Conservation (phyloP, 352 stramenopile genomes). For the Phytophthora colocasiae region DNA sequence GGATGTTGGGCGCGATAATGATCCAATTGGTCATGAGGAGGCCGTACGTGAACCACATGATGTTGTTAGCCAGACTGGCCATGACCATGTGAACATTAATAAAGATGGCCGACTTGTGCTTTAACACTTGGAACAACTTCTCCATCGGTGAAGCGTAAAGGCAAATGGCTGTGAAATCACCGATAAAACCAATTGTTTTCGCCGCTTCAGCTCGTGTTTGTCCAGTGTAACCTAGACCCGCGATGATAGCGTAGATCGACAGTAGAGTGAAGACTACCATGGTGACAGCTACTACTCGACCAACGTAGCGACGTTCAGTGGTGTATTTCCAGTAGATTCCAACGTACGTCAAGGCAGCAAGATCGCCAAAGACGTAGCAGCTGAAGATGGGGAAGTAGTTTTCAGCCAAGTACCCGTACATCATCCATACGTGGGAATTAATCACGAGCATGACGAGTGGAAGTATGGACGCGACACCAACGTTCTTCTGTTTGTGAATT, state of each 20-base stretch:
- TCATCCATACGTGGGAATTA: conserved; percentile 53
- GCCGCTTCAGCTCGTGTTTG: conserved; percentile 33
- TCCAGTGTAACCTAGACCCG: conserved; percentile 30
- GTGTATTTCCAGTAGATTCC: conserved; percentile 56
- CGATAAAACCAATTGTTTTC: conserved; percentile 38
- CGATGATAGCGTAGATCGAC: conserved; percentile 46
- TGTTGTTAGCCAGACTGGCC: conserved; percentile 45
- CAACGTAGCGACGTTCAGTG: conserved; percentile 33
- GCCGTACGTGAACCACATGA: conserved; percentile 59
- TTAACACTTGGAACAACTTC: conserved; percentile 50
- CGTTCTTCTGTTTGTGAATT: conserved; percentile 46
- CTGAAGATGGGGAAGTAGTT: conserved; percentile 56
- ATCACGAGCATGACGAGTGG: conserved; percentile 43
- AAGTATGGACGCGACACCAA: conserved; percentile 46
- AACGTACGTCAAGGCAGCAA: conserved; percentile 45
- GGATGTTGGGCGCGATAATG: conserved; percentile 38
- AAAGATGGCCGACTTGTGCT: conserved; percentile 43
- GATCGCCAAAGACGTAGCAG: conserved; percentile 39
- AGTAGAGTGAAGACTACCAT: conserved; percentile 22
- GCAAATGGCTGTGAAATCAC: conserved; percentile 28
- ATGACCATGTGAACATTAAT: conserved; percentile 61
- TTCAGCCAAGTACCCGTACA: conserved; percentile 49
- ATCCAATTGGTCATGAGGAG: conserved; percentile 35
- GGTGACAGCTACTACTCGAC: conserved; percentile 23
- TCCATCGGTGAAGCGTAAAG: conserved; percentile 54